These are phyloP conservation scores for Zelopaecilomyces penicillatus DNA, from an alignment of 2,329 filamentous ascomycete species.

Conservation along the genomic window DNA sequence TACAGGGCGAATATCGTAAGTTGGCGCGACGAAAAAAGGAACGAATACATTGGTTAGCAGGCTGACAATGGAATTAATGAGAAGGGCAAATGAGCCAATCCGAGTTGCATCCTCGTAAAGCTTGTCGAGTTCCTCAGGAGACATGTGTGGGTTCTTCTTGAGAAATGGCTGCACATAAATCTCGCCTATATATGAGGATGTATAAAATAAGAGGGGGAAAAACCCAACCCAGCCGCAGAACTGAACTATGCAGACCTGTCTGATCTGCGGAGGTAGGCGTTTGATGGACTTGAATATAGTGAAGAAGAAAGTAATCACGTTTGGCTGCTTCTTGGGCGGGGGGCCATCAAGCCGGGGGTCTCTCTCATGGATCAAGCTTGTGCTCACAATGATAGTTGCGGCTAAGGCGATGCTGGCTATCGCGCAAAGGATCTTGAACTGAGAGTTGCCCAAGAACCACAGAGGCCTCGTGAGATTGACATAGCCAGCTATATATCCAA, in stretches of 20 bases:
- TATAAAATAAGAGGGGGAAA: slow-evolving; percentile 94
- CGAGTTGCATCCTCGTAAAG: slow-evolving; percentile 81
- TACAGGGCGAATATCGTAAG: slow-evolving; percentile 49
- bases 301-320: slow-evolving; percentile 70
- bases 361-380: slow-evolving; percentile 61
- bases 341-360: slow-evolving; percentile 68
- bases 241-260: slow-evolving; percentile 72
- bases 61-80: slow-evolving; percentile 81
- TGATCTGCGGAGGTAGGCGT: slow-evolving; percentile 72
- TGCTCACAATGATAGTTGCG: slow-evolving; percentile 63
- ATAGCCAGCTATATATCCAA: slow-evolving; percentile 84
- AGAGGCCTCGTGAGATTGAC: slow-evolving; percentile 65
- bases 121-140: slow-evolving; percentile 63
- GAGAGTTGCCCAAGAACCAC: slow-evolving; percentile 74
- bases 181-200: slow-evolving; percentile 86
- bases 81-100: slow-evolving; percentile 78
- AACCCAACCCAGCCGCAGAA: slow-evolving; percentile 90
- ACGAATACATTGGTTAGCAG: slow-evolving; percentile 73
- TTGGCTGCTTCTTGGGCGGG: slow-evolving; percentile 49
- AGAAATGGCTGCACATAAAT: slow-evolving; percentile 84
- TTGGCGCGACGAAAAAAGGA: slow-evolving; percentile 77
- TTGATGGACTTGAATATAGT: slow-evolving; percentile 69
- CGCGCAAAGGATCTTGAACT: slow-evolving; percentile 87
- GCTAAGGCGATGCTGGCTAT: slow-evolving; percentile 70
- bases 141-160: slow-evolving; percentile 67